Conservation (phyloP, 306 rosid species). For the Quercus alba region DNA sequence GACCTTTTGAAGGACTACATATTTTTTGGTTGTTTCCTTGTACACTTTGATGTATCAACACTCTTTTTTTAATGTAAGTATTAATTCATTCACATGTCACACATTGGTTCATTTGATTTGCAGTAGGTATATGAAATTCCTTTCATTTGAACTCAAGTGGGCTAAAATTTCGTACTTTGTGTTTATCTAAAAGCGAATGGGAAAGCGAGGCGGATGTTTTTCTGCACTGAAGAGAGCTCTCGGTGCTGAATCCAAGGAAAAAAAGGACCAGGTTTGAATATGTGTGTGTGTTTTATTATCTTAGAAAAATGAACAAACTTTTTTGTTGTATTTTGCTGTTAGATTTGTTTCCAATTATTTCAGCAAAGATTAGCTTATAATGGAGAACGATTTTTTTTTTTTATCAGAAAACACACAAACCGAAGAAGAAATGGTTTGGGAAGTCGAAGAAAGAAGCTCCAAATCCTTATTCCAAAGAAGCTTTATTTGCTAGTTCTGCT, state of each 20-base stretch:
- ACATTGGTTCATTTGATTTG: conserved; percentile 12
- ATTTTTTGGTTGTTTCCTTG: conserved; percentile 19
- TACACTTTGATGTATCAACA: conserved; percentile 10
- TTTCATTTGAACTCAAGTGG: conserved; percentile 1
- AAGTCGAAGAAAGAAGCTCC: conserved; percentile 31
- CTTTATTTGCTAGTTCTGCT: conserved; percentile 27
- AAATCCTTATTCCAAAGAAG: conserved; percentile 16
- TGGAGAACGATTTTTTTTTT: not conserved
- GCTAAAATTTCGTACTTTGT: conserved; percentile 16
- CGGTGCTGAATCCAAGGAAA: conserved; percentile 47
- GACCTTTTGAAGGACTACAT: not conserved
- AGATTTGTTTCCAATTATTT: conserved; percentile 11
- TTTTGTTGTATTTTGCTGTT: not conserved
- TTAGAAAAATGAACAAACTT: not conserved
- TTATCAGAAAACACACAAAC: conserved; percentile 47
- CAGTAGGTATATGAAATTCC: not conserved
- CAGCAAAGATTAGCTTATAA: not conserved
- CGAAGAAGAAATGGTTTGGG: conserved; percentile 70
- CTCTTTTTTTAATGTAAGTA: not conserved
- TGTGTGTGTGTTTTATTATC: not conserved
- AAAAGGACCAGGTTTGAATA: conserved; percentile 67
- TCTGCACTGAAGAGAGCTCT: conserved; percentile 76
- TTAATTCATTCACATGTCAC: conserved; percentile 1
- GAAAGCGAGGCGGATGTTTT: conserved; percentile 89
- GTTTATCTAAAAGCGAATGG: conserved; percentile 54